phyloP scores from a whole-genome alignment of 306 rosid genomes.

The Ziziphus jujuba region DNA sequence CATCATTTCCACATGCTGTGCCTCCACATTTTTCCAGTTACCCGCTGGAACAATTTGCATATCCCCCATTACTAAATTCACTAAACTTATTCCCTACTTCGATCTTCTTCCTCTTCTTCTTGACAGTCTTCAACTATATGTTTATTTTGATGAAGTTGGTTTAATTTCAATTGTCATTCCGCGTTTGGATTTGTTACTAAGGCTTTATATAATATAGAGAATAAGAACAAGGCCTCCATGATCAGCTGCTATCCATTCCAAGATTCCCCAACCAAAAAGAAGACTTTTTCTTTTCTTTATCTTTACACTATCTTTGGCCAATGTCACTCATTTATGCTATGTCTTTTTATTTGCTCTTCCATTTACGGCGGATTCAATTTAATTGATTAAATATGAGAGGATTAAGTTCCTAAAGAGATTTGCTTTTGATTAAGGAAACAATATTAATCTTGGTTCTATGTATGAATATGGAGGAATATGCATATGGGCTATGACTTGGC shows the following conservation, averaged over 20 bases:
- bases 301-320: slow-evolving; percentile 5
- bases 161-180: background rate
- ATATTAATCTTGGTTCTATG: slow-evolving; percentile 7
- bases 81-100: background rate
- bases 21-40: slow-evolving; percentile 58
- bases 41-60: slow-evolving; percentile 66
- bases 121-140: too few species aligned
- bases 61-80: background rate
- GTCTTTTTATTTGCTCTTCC: background rate
- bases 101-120: background rate
- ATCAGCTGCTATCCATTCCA: background rate
- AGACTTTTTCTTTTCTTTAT: background rate
- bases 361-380: background rate
- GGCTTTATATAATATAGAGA: slow-evolving; percentile 16
- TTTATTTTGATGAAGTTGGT: too few species aligned
- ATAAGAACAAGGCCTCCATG: background rate
- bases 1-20: slow-evolving; percentile 88
- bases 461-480: background rate
- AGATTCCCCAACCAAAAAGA: slow-evolving; percentile 24
- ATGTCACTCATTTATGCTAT: slow-evolving; percentile 14
- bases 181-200: slow-evolving; percentile 20
- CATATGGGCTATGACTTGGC: slow-evolving; percentile 44
- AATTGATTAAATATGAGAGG: background rate
- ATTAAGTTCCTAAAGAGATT: slow-evolving; percentile 10
- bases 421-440: slow-evolving; percentile 28